These are phyloP conservation scores for Wallacemonas sp. DNA, from an alignment of 208 protist species.

Conservation along the genomic window DNA sequence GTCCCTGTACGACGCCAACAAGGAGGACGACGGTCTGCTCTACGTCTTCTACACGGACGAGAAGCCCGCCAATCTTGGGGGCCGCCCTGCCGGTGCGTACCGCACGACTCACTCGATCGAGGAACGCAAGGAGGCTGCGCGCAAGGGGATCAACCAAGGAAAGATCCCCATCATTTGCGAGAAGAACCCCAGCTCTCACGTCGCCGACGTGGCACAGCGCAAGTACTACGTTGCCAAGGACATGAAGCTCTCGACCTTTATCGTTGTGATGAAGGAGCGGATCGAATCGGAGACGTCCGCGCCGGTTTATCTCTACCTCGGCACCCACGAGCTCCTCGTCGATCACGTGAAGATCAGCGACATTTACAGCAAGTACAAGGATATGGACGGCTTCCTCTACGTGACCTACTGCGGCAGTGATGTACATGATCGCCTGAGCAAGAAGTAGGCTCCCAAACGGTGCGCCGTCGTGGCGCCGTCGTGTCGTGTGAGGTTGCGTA, in stretches of 20 bases:
- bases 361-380: constrained; percentile 22
- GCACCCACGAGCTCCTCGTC: constrained; percentile 28
- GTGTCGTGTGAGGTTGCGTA: too few relatives aligned
- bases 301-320: constrained; percentile 24
- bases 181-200: constrained; percentile 65
- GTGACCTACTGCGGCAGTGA: constrained; percentile 14
- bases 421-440: constrained; percentile 4
- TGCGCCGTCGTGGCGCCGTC: too few relatives aligned
- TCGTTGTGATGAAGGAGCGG: constrained; percentile 21
- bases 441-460: background rate
- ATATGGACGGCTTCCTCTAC: constrained; percentile 22
- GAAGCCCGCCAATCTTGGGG: constrained; percentile 9
- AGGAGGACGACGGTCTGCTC: constrained; percentile 94
- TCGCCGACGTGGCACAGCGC: constrained; percentile 84
- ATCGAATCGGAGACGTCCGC: constrained; percentile 12
- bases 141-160: constrained; percentile 48
- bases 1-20: constrained; percentile 78
- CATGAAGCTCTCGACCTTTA: constrained; percentile 20
- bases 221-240: constrained; percentile 53
- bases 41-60: constrained; percentile 80
- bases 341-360: constrained; percentile 14
- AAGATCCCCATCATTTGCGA: constrained; percentile 92
- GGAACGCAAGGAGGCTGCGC: constrained; percentile 40
- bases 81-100: constrained; percentile 17
- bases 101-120: constrained; percentile 39